Evolutionary conservation across 371 early-diverging fungal genomes (phyloP).

Genomic region (Mucor piriformis): DNA sequence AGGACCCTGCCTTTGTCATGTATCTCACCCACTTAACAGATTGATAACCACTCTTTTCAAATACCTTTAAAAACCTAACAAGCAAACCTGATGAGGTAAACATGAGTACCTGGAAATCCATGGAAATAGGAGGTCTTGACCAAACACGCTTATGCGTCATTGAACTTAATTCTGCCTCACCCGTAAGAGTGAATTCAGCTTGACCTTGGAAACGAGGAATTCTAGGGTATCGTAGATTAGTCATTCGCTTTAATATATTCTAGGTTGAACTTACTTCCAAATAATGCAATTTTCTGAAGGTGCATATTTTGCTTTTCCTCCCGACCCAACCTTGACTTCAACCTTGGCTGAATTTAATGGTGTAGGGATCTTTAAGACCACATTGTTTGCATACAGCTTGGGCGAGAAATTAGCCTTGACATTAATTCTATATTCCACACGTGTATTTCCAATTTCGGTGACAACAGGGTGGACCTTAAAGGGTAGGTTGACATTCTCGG

Average conservation of each 20-base stretch:
- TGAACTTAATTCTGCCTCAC: constrained; percentile 72
- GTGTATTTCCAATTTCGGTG: constrained; percentile 74
- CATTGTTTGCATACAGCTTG: constrained; percentile 81
- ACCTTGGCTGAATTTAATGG: constrained; percentile 82
- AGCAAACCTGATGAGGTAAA: constrained; percentile 88
- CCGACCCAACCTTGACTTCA: constrained; percentile 65
- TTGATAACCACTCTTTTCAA: constrained; percentile 89
- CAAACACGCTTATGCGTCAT: constrained; percentile 83
- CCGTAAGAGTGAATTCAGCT: constrained; percentile 74
- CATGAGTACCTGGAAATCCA: constrained; percentile 89
- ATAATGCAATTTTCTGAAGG: constrained; percentile 83
- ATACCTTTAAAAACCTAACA: constrained; percentile 89
- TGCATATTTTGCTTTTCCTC: constrained; percentile 87
- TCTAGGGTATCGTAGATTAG: constrained; percentile 34
- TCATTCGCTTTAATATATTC: too few relatives aligned
- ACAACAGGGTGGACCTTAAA: constrained; percentile 87
- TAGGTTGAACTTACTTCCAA: constrained; percentile 92
- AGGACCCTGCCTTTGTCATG: constrained; percentile 89
- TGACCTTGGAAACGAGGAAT: constrained; percentile 85
- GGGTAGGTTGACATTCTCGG: constrained; percentile 85
- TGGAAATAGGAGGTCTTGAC: constrained; percentile 89
- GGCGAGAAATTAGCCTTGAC: constrained; percentile 78
- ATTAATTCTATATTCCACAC: constrained; percentile 80
- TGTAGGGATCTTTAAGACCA: constrained; percentile 81
- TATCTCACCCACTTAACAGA: constrained; percentile 95